Evolutionary conservation across 345 rosid species (phyloP), one percentile per base, ranked within the genome.

Genomic region (Alliaria petiolata): DNA sequence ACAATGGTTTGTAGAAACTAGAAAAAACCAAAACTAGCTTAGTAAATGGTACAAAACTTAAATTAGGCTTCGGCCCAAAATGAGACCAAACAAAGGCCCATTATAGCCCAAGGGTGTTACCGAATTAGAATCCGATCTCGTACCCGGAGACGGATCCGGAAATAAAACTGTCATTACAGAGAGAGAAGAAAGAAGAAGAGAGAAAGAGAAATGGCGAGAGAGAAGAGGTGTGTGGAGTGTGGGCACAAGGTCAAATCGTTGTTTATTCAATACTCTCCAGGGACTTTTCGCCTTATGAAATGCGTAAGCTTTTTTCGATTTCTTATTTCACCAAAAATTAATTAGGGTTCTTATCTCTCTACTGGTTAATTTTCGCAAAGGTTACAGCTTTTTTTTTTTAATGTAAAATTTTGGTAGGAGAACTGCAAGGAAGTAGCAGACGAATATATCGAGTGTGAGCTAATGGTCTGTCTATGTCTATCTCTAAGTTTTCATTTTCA

Each of bases 401-500:
- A 38, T 67, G 17, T 22, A 3, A 42, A 22, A 2, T 6, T 15
- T 65, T 62, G 36, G 59, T 62, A 84, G 96, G 88, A 83, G 42
- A 86, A 81, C 14, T 87, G 95, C 79, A 81, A 83, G 55, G 83
- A 87, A 44, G 79, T 86, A 68, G 96, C 95, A 16, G 96, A 87
- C 59, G 87, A 84, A 70, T 89, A 87, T 60, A 80, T 87, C 59
- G 96, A 92, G 70, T 92, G 95, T 61, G 98, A 89, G 75, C 69
- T 84, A 72, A 85, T 92, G 95, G 98, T 92, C 25, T 67, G 25
- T 28, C 3, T 62, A 0, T 38, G 4, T 42, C 20, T 49, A 0
- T 38, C 16, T 55, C 1, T 16, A 0, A 1, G 13, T 30, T 30
- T 16, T 3, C 17, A 36, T 31, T 30, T 43, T 39, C 30, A 43